These are phyloP conservation scores for Scheffersomyces spartinae DNA, from an alignment of 805 yeast species.

Conservation along the genomic window DNA sequence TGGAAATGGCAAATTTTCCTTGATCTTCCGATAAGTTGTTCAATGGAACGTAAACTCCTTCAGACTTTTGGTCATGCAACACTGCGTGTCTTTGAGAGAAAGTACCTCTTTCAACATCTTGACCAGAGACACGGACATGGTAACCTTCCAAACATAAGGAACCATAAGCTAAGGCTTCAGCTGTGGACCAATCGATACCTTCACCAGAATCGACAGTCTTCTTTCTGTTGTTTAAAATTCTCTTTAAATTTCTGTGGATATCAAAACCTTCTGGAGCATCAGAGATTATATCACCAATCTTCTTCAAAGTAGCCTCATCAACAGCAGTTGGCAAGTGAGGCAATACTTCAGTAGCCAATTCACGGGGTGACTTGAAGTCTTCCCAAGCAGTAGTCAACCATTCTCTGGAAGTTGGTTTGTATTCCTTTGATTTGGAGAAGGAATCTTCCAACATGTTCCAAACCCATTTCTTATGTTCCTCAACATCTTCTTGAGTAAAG, in stretches of 20 bases:
- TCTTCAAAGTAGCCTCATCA: slow-evolving; percentile 55
- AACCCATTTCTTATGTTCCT: slow-evolving; percentile 96
- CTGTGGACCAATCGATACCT: slow-evolving; percentile 98
- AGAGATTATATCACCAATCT: slow-evolving; percentile 69
- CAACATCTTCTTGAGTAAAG: slow-evolving; percentile 81
- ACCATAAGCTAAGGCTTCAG: slow-evolving; percentile 98
- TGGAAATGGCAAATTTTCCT: slow-evolving; percentile 78
- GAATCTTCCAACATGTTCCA: slow-evolving; percentile 91
- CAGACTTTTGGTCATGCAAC: slow-evolving; percentile 88
- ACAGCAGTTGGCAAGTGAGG: slow-evolving; percentile 96
- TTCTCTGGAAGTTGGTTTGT: slow-evolving; percentile 84
- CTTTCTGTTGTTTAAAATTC: slow-evolving; percentile 80
- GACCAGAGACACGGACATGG: slow-evolving; percentile 96
- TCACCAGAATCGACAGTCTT: slow-evolving; percentile 82
- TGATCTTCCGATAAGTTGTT: slow-evolving; percentile 68
- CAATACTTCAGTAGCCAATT: slow-evolving; percentile 86
- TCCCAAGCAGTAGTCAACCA: slow-evolving; percentile 99
- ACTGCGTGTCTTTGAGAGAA: slow-evolving; percentile 99
- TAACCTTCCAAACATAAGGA: slow-evolving; percentile 85
- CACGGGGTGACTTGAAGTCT: slow-evolving; percentile 95
- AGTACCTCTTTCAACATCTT: slow-evolving; percentile 99
- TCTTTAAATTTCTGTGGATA: slow-evolving; percentile 89
- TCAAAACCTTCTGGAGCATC: slow-evolving; percentile 81
- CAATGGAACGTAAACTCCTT: slow-evolving; percentile 75
- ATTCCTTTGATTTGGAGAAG: slow-evolving; percentile 78